Percentiles rank a stretch among this genome's conserved stretches.
Evolutionary conservation across 1,284 basidiomycete genomes (phyloP).

Genomic region (Trametes versicolor): DNA sequence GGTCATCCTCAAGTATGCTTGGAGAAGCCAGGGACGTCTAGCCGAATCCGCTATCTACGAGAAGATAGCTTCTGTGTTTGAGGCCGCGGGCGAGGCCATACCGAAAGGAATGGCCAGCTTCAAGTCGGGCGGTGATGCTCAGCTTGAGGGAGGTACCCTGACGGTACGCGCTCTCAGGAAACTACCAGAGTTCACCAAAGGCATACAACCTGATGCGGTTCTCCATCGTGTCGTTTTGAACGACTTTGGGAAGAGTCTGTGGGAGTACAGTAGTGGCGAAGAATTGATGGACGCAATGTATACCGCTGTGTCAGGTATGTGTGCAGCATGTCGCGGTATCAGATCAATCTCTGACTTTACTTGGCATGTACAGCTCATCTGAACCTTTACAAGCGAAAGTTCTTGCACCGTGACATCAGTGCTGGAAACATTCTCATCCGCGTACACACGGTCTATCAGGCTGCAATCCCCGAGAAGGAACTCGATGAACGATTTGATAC

Average conservation of each 20-base stretch:
- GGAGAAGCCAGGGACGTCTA: not conserved
- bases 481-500: not conserved
- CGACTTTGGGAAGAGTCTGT: not conserved
- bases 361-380: not conserved
- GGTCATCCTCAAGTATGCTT: not conserved
- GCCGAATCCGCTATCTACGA: not conserved
- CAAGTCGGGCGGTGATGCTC: not conserved
- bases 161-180: not conserved
- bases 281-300: not conserved
- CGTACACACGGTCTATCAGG: not conserved
- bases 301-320: not conserved
- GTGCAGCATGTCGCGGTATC: no score
- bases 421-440: constrained; percentile 4
- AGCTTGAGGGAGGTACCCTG: not conserved
- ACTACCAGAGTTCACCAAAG: not conserved
- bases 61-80: not conserved
- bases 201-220: not conserved
- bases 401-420: constrained; percentile 7
- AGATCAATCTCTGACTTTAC: not conserved
- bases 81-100: not conserved
- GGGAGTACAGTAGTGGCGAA: not conserved
- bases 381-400: not conserved
- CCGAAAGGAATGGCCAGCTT: not conserved
- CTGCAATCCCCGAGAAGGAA: not conserved
- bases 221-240: not conserved